Percentiles rank a stretch among this genome's conserved stretches.
phyloP scores from a whole-genome alignment of 148 eudicot species.

The Pouteria glomerata region DNA sequence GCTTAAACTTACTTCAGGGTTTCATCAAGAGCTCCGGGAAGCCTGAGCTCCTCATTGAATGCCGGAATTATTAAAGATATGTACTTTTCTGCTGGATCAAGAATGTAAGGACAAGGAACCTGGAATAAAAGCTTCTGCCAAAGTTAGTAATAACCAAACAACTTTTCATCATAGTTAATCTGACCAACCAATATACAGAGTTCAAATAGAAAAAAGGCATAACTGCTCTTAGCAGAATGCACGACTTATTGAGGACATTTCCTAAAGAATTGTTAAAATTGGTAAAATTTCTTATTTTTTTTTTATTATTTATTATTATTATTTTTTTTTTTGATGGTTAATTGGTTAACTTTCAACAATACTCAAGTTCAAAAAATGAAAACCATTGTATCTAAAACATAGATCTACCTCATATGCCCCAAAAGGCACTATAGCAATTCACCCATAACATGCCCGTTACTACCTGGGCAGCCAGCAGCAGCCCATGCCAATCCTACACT shows the following conservation, averaged over 20 bases:
- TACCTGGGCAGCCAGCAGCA: too few relatives aligned
- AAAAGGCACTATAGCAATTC: too few relatives aligned
- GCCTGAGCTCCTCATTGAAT: slow-evolving; percentile 87
- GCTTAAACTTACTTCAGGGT: slow-evolving; percentile 66
- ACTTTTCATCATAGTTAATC: neutral
- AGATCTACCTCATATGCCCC: too few relatives aligned
- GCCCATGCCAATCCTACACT: too few relatives aligned
- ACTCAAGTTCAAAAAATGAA: neutral
- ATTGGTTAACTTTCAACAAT: too few relatives aligned
- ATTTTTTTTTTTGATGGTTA: too few relatives aligned
- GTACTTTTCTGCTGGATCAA: slow-evolving; percentile 85
- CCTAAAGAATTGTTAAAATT: neutral
- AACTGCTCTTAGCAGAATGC: neutral
- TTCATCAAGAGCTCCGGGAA: slow-evolving; percentile 85
- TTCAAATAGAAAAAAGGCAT: neutral
- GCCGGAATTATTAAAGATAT: slow-evolving; percentile 91
- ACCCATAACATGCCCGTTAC: too few relatives aligned
- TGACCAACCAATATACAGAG: neutral
- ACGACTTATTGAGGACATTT: neutral
- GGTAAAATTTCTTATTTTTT: too few relatives aligned
- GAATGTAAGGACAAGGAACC: slow-evolving; percentile 82
- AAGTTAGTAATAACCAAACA: slow-evolving; percentile 1
- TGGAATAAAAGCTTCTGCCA: slow-evolving; percentile 27
- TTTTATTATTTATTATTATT: too few relatives aligned
- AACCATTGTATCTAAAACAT: neutral